Evolutionary conservation across 2,329 filamentous ascomycete genomes (phyloP).

Genomic region (Monilinia vaccinii-corymbosi): DNA sequence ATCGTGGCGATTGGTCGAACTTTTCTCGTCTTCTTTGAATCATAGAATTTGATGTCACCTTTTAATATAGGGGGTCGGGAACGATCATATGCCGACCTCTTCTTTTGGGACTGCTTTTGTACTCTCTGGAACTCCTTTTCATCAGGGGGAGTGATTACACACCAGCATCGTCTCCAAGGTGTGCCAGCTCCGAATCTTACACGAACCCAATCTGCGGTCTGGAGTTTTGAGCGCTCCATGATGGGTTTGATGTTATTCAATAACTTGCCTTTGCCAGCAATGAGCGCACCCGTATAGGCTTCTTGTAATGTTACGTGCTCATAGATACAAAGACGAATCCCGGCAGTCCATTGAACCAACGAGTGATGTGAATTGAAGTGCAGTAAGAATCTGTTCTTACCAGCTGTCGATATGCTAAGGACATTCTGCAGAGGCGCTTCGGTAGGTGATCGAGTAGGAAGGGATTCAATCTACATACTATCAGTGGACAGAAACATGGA

Average conservation of each 20-base stretch:
- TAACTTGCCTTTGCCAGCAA: constrained; percentile 84
- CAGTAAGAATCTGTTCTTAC: constrained; percentile 87
- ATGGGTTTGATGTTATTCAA: constrained; percentile 87
- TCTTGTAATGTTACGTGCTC: constrained; percentile 91
- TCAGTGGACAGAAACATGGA: constrained; percentile 20
- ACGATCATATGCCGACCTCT: constrained; percentile 74
- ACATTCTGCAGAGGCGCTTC: constrained; percentile 88
- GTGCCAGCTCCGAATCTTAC: constrained; percentile 94
- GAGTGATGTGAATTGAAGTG: constrained; percentile 96
- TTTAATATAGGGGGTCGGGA: constrained; percentile 58
- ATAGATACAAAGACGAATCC: constrained; percentile 87
- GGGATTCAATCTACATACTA: constrained; percentile 63
- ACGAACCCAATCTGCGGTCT: constrained; percentile 85
- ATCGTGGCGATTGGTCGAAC: constrained; percentile 83
- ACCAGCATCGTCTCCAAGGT: constrained; percentile 95
- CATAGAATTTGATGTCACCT: constrained; percentile 92
- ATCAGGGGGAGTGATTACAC: constrained; percentile 82
- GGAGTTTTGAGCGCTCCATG: constrained; percentile 69
- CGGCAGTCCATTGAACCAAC: constrained; percentile 89
- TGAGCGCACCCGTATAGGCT: constrained; percentile 90
- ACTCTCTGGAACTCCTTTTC: constrained; percentile 84
- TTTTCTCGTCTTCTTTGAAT: constrained; percentile 85
- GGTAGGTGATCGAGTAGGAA: constrained; percentile 69
- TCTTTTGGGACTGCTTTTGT: constrained; percentile 75
- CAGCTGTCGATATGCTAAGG: constrained; percentile 89